phyloP scores from a whole-genome alignment of 768 basidiomycete species.

The Boletus patriciae region DNA sequence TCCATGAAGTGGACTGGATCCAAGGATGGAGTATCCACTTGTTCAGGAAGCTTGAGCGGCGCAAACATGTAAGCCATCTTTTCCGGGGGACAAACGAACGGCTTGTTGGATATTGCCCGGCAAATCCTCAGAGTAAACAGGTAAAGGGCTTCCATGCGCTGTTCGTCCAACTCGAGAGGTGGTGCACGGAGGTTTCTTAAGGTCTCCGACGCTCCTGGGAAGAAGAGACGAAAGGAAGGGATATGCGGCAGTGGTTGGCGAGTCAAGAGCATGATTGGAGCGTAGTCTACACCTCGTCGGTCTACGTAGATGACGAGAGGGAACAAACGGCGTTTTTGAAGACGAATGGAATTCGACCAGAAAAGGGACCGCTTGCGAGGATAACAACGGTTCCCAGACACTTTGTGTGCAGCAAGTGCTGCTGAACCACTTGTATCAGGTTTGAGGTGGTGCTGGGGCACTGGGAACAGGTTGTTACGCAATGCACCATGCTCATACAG shows the following conservation, averaged over 20 bases:
- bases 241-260: constrained; percentile 63
- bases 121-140: constrained; percentile 64
- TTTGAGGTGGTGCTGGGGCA: constrained; percentile 3
- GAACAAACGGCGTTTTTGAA: constrained; percentile 20
- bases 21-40: constrained; percentile 28
- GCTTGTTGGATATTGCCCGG: constrained; percentile 66
- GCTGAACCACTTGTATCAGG: background rate
- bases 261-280: constrained; percentile 66
- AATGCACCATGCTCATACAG: constrained; percentile 52
- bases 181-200: constrained; percentile 48
- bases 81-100: constrained; percentile 53
- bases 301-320: constrained; percentile 44
- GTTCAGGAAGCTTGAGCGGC: constrained; percentile 45
- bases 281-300: constrained; percentile 38
- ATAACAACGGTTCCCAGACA: constrained; percentile 53
- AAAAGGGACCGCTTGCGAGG: constrained; percentile 60
- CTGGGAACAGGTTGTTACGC: constrained; percentile 47
- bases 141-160: constrained; percentile 49
- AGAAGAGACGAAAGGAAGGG: constrained; percentile 58
- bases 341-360: constrained; percentile 51
- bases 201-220: constrained; percentile 44
- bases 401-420: constrained; percentile 26
- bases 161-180: constrained; percentile 49
- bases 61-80: constrained; percentile 66
- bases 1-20: constrained; percentile 36